A percentile compares a stretch with the other conserved stretches of the same genome.
These are phyloP conservation scores for Orychophragmus violaceus DNA, from an alignment of 345 rosid genomes.

Conservation along the genomic window DNA sequence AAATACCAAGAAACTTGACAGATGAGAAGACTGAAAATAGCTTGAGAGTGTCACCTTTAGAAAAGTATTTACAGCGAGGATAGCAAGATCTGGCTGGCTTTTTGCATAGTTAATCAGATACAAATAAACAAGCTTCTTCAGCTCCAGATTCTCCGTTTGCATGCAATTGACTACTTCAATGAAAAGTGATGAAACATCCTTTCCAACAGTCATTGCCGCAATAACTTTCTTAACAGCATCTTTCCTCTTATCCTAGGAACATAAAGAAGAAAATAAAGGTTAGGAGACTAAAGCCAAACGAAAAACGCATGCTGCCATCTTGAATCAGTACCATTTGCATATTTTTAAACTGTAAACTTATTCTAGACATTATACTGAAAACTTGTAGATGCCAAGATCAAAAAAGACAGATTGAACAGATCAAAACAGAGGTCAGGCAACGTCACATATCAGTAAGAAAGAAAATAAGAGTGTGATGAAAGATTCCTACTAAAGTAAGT, in stretches of 20 bases:
- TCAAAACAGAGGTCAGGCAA: neutral
- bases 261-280: neutral
- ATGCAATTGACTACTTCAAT: slow-evolving; percentile 23
- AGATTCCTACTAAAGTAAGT: neutral
- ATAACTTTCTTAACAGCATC: slow-evolving; percentile 98
- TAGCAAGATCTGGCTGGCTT: slow-evolving; percentile 93
- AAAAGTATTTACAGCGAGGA: slow-evolving; percentile 93
- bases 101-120: neutral
- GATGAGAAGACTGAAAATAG: neutral
- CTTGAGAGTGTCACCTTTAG: slow-evolving; percentile 56
- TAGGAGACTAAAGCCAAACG: neutral
- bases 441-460: no score
- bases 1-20: neutral
- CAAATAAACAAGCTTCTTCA: neutral
- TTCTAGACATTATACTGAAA: neutral
- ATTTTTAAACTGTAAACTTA: neutral
- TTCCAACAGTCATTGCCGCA: slow-evolving; percentile 98
- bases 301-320: neutral
- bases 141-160: neutral
- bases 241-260: slow-evolving; percentile 77
- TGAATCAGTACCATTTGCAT: neutral
- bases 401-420: neutral
- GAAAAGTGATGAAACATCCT: slow-evolving; percentile 88
- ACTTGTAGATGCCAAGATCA: neutral
- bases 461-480: no score